Percentiles rank a stretch among this genome's conserved stretches.
These are phyloP conservation scores for Phyllosticta paracitricarpa DNA, from an alignment of 2,329 filamentous ascomycete genomes.

Conservation along the genomic window DNA sequence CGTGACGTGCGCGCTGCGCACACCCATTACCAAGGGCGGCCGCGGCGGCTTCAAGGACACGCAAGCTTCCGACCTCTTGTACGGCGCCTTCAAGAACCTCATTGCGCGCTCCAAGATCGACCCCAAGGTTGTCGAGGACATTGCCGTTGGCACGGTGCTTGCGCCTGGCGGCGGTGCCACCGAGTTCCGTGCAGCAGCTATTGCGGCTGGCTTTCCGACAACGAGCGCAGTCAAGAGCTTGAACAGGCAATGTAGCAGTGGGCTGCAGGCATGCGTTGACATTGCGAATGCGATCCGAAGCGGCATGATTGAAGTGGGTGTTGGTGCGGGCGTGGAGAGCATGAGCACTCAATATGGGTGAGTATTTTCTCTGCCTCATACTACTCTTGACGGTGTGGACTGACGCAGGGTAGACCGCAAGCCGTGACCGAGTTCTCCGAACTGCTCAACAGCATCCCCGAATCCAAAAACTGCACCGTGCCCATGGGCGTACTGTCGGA, in stretches of 20 bases:
- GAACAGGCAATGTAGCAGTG: conserved; percentile 91
- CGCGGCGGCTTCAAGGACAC: conserved; percentile 97
- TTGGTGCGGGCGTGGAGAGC: conserved; percentile 92
- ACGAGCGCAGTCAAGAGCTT: conserved; percentile 73
- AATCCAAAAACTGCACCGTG: conserved; percentile 92
- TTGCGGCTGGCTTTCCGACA: conserved; percentile 86
- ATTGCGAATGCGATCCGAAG: conserved; percentile 84
- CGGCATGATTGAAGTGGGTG: conserved; percentile 91
- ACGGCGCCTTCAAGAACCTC: conserved; percentile 63
- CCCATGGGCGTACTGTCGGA: conserved; percentile 93
- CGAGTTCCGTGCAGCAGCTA: conserved; percentile 85
- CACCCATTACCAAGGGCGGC: conserved; percentile 83
- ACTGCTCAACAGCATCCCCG: conserved; percentile 67
- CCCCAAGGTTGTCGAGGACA: conserved; percentile 78
- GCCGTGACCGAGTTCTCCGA: conserved; percentile 93
- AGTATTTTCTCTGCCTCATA: neutral
- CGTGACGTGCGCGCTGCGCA: conserved; percentile 84
- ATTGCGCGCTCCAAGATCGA: conserved; percentile 70
- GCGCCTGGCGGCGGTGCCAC: conserved; percentile 90
- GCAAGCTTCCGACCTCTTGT: conserved; percentile 71
- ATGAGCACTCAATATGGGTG: conserved; percentile 78
- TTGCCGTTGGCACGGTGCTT: conserved; percentile 84
- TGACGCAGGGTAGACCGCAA: conserved; percentile 45
- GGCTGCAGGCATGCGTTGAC: conserved; percentile 85
- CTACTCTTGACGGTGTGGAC: neutral